A percentile compares a stretch with the other conserved stretches of the same genome.
Evolutionary conservation across 441 rosid genomes (phyloP).

Genomic region (Pelargonium hybrid): DNA sequence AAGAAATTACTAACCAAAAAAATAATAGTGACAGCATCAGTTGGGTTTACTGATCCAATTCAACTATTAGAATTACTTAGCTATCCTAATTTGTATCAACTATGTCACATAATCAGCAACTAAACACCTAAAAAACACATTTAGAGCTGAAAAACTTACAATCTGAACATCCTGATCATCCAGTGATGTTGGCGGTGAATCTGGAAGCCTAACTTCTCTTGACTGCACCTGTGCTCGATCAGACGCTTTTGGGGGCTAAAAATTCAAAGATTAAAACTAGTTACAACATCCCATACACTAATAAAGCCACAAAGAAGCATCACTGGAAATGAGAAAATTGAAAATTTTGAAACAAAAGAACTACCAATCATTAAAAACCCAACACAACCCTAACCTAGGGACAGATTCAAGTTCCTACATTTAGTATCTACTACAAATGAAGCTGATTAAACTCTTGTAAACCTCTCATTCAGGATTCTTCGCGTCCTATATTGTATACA

Average conservation of each 20-base stretch:
- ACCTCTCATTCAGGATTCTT: not conserved
- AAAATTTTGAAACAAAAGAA: not conserved
- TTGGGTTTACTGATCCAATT: not conserved
- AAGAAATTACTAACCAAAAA: not conserved
- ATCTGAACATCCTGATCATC: conserved; percentile 83
- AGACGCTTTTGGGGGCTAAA: conserved; percentile 61
- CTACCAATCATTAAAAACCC: not conserved
- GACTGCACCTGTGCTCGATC: conserved; percentile 75
- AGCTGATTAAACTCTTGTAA: not conserved
- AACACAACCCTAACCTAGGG: not conserved
- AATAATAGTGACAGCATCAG: not conserved
- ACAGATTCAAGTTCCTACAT: not conserved
- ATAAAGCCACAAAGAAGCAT: not conserved
- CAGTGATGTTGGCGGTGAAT: conserved; percentile 61
- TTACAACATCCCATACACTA: not conserved
- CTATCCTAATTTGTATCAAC: not conserved
- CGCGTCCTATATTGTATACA: not conserved
- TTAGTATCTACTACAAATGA: not conserved
- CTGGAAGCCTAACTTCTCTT: conserved; percentile 75
- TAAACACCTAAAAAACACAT: not conserved
- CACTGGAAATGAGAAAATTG: not conserved
- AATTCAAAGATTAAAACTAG: not conserved
- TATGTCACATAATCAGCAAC: not conserved
- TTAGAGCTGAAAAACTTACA: conserved; percentile 37
- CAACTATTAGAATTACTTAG: not conserved